Evolutionary conservation across 1,284 basidiomycete genomes (phyloP), one percentile per base, ranked within the genome.

Genomic region (Ustilago vetiveriae): DNA sequence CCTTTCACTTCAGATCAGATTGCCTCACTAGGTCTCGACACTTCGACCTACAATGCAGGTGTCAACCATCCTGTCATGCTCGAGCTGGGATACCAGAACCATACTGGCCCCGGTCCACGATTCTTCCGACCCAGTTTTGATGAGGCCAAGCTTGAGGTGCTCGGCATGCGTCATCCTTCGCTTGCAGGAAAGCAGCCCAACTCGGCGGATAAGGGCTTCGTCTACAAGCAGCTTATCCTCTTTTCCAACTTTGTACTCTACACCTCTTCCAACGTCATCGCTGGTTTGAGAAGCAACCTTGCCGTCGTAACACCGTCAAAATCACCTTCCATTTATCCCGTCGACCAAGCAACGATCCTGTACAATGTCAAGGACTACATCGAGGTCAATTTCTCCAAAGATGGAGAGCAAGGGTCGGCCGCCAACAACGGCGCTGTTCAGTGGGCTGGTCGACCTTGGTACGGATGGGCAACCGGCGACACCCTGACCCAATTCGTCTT

Each of bases 131-230:
- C 41, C 11, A 63, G 50, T 45, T 72, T 72, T 29, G 55, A 64
- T 38, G 69, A 72, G 40, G 69, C 69, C 26, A 72, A 72, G 43
- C 64, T 72, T 37, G 69, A 72, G 22, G 36, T 72, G 2, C 55
- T 67, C 16, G 63, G 59, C 6, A 51, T 72, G 54, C 54, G 63
- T 6, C 69, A 67, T 23, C 69, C 69, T 7, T 45, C 51, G 14
- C 38, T 69, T 3, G n/a, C 47, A 0, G 44, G 32, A 13, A 40
- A 63, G 22, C 66, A 69, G 41, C 66, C 66, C 0, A 40, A 37
- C 10, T 24, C 42, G 1, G 67, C 67, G 3, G 57, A 66, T 14
- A 54, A 62, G 40, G 69, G 58, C 3, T 67, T 67, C 42, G 56
- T 60, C 4, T 67, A 37, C 42, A 72, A 72, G 39, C 69, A 72